Conservation (phyloP, 495 filamentous ascomycete species). For the Aspergillus bertholletiae region DNA sequence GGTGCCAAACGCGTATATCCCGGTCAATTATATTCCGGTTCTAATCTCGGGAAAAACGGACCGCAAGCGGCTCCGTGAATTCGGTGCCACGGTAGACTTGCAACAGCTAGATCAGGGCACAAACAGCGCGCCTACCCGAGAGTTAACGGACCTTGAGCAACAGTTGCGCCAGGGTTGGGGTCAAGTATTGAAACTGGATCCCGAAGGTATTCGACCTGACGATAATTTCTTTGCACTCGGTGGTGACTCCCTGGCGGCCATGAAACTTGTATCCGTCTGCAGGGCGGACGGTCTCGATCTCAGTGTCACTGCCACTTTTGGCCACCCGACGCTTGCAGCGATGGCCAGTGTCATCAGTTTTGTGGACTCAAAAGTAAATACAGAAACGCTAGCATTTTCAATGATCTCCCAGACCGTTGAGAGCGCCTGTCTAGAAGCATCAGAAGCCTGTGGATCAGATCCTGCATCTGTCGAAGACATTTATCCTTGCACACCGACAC, state of each 20-base stretch:
- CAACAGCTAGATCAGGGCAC: slow-evolving; percentile 25
- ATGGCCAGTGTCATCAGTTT: slow-evolving; percentile 27
- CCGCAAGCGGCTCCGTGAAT: slow-evolving; percentile 32
- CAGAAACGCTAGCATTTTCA: slow-evolving; percentile 28
- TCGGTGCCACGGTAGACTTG: slow-evolving; percentile 30
- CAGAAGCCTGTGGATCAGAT: slow-evolving; percentile 25
- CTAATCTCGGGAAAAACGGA: slow-evolving; percentile 45
- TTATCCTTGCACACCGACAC: slow-evolving; percentile 62
- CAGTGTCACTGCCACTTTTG: slow-evolving; percentile 40
- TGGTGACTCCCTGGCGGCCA: slow-evolving; percentile 61
- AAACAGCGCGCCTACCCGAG: slow-evolving; percentile 11
- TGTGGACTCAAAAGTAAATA: slow-evolving; percentile 5
- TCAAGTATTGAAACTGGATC: slow-evolving; percentile 33
- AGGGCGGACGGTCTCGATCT: slow-evolving; percentile 31
- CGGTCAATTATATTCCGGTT: slow-evolving; percentile 34
- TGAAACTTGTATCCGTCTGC: slow-evolving; percentile 43
- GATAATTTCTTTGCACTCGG: slow-evolving; percentile 59
- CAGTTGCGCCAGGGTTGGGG: slow-evolving; percentile 41
- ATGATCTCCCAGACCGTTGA: slow-evolving; percentile 30
- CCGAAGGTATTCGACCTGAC: slow-evolving; percentile 26
- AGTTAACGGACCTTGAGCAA: slow-evolving; percentile 34
- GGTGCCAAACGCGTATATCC: slow-evolving; percentile 44
- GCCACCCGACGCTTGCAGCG: slow-evolving; percentile 42
- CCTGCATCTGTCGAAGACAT: slow-evolving; percentile 40
- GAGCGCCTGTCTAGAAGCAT: slow-evolving; percentile 26